These are phyloP conservation scores for Poteriospumella lacustris DNA, from an alignment of 108 stramenopile genomes.

Conservation along the genomic window DNA sequence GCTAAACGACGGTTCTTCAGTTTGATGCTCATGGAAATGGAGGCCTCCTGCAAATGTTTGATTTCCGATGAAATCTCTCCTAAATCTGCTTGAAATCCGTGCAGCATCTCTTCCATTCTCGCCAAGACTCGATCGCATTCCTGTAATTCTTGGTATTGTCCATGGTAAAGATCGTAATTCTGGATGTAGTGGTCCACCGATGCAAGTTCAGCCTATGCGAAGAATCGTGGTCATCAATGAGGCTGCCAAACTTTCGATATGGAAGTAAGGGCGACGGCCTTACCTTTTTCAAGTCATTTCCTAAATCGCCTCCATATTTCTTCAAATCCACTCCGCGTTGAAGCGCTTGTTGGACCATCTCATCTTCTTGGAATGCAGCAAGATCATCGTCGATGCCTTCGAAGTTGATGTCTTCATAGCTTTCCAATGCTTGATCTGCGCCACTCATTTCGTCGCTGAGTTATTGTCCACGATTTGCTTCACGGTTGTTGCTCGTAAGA, in stretches of 20 bases:
- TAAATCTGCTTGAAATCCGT: constrained; percentile 96
- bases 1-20: constrained; percentile 81
- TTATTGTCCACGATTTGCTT: too few relatives aligned
- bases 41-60: constrained; percentile 84
- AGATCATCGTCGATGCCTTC: constrained; percentile 57
- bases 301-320: constrained; percentile 49
- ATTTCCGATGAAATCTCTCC: constrained; percentile 93
- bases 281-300: constrained; percentile 51
- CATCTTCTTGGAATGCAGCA: constrained; percentile 55
- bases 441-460: too few relatives aligned
- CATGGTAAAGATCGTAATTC: constrained; percentile 56
- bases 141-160: constrained; percentile 70
- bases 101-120: constrained; percentile 89
- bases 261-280: constrained; percentile 28
- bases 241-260: constrained; percentile 35
- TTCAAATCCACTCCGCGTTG: constrained; percentile 52
- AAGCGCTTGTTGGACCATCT: constrained; percentile 52
- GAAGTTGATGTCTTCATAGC: constrained; percentile 38
- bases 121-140: constrained; percentile 83
- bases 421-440: not conserved
- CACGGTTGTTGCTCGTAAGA: too few relatives aligned
- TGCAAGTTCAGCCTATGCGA: not conserved
- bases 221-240: constrained; percentile 18
- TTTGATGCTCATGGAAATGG: constrained; percentile 66
- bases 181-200: constrained; percentile 25